Conservation (phyloP, 2,329 filamentous ascomycete genomes). For the Gliomastix tumulicola region DNA sequence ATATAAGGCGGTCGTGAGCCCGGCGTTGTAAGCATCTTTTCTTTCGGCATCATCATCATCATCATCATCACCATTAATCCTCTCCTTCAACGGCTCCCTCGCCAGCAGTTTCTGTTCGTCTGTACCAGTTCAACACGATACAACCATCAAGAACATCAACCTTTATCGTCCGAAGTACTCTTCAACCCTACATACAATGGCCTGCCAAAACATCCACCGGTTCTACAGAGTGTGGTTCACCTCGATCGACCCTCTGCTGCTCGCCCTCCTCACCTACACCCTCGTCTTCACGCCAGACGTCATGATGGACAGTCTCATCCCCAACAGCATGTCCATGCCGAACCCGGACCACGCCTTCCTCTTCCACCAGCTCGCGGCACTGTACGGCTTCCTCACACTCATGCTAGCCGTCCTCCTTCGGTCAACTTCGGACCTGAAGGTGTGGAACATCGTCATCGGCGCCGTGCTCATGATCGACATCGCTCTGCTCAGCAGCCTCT, state of each 20-base stretch:
- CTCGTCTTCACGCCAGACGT: conserved; percentile 9
- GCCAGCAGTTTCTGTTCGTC: no score
- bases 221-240: conserved; percentile 16
- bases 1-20: no score
- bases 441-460: conserved; percentile 10
- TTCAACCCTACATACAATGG: conserved; percentile 4
- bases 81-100: no score
- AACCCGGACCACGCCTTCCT: conserved; percentile 13
- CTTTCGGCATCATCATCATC: no score
- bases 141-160: neutral
- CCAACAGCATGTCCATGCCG: conserved; percentile 6
- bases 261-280: conserved; percentile 8
- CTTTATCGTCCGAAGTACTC: neutral
- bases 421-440: conserved; percentile 8
- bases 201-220: conserved; percentile 2
- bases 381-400: conserved; percentile 10
- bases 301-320: conserved; percentile 11
- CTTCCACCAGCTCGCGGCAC: conserved; percentile 11
- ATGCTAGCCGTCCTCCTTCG: conserved; percentile 7
- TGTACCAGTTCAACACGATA: neutral
- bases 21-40: no score
- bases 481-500: conserved; percentile 8
- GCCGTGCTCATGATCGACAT: conserved; percentile 11
- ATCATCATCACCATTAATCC: no score
- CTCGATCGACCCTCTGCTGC: conserved; percentile 9